Base-by-base conservation (phyloP, 2,329 filamentous ascomycete genomes). In the Apiospora aurea region DNA sequence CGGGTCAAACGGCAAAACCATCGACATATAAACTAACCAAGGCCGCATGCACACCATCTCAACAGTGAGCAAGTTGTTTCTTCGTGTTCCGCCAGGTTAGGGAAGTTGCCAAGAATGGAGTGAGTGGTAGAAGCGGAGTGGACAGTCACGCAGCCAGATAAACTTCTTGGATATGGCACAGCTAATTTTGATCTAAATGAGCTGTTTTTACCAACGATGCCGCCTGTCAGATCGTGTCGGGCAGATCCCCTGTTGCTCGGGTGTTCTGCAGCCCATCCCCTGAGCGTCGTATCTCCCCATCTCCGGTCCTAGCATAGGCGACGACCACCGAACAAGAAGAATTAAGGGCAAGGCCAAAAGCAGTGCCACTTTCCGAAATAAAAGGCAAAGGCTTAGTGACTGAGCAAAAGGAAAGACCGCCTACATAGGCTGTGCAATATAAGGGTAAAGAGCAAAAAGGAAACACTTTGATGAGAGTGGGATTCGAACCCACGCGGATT, bases 401-500 rank as follows among this genome's bases (percentile, higher is more conserved):
- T 38, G 2, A 38, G 34, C 5, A 38, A 8, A 38, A 38, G 1
- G 34, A 38, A 38, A 5, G 7, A 5, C 6, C 7, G 4, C 34
- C 5, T 38, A 38, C 34, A 38, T 38, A 29, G 26, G 26, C 2
- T 29, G 3, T 29, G 26, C 26, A 29, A 29, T 29, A 29, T 29
- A 29, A 29, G 26, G 26, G 8, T 7, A 47, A 21, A 1, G 18
- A 8, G 16, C 21, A 47, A 47, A 47, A 47, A 8, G 21, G 46
- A 21, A 47, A n/a, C 18, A 29, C 26, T 29, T 29, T 76, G 76
- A 78, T 74, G 73, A 78, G 76, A 78, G 76, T 78, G 76, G 76
- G 76, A 78, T 74, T 78, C 74, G 76, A 78, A 78, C 77, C 77
- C 76, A 78, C 76, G 76, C 74, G 76, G 76, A 78, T 73, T 72